phyloP scores from a whole-genome alignment of 371 early-diverging fungal species.

The Chytridium lagenaria region DNA sequence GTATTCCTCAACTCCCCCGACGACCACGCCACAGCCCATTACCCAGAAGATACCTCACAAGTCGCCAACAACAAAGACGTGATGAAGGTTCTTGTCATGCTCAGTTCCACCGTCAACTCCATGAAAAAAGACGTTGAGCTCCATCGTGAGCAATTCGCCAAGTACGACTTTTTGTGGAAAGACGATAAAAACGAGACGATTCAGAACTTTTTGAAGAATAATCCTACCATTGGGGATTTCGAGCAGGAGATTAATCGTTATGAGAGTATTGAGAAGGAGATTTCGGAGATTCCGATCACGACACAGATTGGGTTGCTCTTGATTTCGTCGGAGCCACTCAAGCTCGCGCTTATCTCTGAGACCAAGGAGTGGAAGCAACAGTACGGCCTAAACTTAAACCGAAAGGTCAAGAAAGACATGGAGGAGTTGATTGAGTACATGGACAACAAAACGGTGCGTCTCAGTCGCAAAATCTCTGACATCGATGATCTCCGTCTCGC shows the following conservation, averaged over 20 bases:
- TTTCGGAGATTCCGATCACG: constrained; percentile 56
- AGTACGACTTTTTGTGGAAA: constrained; percentile 68
- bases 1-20: constrained; percentile 54
- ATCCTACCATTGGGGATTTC: constrained; percentile 64
- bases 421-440: constrained; percentile 69
- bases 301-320: constrained; percentile 65
- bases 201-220: constrained; percentile 55
- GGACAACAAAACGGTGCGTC: constrained; percentile 59
- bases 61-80: constrained; percentile 71
- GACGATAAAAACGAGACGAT: constrained; percentile 67
- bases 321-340: constrained; percentile 63
- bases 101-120: constrained; percentile 61
- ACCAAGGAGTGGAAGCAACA: constrained; percentile 70
- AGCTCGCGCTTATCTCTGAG: constrained; percentile 61
- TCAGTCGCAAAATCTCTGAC: constrained; percentile 63
- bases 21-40: constrained; percentile 51
- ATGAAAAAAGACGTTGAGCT: constrained; percentile 68
- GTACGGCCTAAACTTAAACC: constrained; percentile 65
- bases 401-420: constrained; percentile 67
- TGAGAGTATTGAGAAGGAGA: constrained; percentile 62
- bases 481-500: constrained; percentile 67
- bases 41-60: constrained; percentile 63
- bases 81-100: constrained; percentile 57
- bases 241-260: constrained; percentile 67
- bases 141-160: constrained; percentile 65